Conservation (phyloP, 208 protist genomes). For the Phytomonas serpens region DNA sequence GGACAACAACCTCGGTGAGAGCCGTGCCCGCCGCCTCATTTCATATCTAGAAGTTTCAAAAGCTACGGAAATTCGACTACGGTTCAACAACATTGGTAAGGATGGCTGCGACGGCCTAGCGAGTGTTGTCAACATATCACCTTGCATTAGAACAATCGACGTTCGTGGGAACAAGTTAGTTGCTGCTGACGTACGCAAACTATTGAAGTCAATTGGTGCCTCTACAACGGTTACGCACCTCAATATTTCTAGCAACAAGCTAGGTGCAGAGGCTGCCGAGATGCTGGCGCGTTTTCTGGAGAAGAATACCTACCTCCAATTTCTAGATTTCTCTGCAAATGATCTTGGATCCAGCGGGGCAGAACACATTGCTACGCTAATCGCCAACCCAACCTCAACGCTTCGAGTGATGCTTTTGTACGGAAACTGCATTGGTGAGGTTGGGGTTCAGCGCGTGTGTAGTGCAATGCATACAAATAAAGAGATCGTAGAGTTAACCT, state of each 20-base stretch:
- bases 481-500: slow-evolving; percentile 40
- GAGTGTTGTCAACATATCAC: slow-evolving; percentile 57
- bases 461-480: slow-evolving; percentile 47
- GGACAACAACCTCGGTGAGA: slow-evolving; percentile 80
- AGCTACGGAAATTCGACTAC: slow-evolving; percentile 59
- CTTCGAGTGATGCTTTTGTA: slow-evolving; percentile 56
- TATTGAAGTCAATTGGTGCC: slow-evolving; percentile 64
- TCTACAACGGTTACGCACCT: slow-evolving; percentile 61
- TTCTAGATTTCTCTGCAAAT: slow-evolving; percentile 82
- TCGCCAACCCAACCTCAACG: slow-evolving; percentile 36
- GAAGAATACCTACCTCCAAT: slow-evolving; percentile 75
- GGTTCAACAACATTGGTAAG: slow-evolving; percentile 87
- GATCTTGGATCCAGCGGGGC: slow-evolving; percentile 70
- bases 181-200: slow-evolving; percentile 45
- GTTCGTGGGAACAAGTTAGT: slow-evolving; percentile 76
- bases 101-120: slow-evolving; percentile 86
- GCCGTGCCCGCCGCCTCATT: slow-evolving; percentile 42
- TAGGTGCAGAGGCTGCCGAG: slow-evolving; percentile 69
- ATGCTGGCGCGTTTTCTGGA: slow-evolving; percentile 57
- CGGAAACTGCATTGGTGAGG: slow-evolving; percentile 62
- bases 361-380: slow-evolving; percentile 41
- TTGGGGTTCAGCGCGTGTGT: slow-evolving; percentile 44
- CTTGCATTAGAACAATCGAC: slow-evolving; percentile 61
- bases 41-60: slow-evolving; percentile 49
- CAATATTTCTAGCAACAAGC: slow-evolving; percentile 60